Percentiles rank a stretch among this genome's conserved stretches.
These are phyloP conservation scores for Stentor coeruleus DNA, from an alignment of 73 alveolate genomes.

Conservation along the genomic window DNA sequence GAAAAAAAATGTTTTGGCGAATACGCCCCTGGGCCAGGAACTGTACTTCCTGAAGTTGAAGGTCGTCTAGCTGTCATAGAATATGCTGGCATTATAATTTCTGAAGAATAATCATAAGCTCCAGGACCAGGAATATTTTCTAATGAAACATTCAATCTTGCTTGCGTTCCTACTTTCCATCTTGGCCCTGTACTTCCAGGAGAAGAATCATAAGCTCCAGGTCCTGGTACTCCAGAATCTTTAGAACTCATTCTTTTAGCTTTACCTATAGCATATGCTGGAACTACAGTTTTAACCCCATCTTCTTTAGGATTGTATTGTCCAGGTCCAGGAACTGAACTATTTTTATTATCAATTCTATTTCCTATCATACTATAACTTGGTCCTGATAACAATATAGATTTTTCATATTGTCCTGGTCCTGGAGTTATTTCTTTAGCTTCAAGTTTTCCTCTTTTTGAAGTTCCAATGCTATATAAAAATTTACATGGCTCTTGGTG, in stretches of 20 bases:
- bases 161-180: background rate
- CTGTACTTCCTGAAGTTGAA: background rate
- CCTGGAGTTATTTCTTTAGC: constrained; percentile 8
- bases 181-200: background rate
- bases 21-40: constrained; percentile 20
- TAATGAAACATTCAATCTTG: background rate
- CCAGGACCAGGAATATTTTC: constrained; percentile 9
- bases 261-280: background rate
- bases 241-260: background rate
- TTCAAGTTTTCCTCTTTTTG: background rate
- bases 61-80: background rate
- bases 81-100: background rate
- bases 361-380: background rate
- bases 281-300: background rate
- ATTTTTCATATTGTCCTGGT: background rate
- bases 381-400: background rate
- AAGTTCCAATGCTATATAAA: no score
- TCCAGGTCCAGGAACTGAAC: background rate
- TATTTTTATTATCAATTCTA: background rate
- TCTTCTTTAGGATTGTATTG: background rate
- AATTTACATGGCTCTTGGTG: no score
- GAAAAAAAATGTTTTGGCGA: constrained; percentile 4
- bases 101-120: background rate
- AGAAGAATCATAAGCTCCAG: background rate
- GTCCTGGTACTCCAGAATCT: background rate